Evolutionary conservation across 2,329 filamentous ascomycete species (phyloP).

Genomic region (Fusarium nisikadoi): DNA sequence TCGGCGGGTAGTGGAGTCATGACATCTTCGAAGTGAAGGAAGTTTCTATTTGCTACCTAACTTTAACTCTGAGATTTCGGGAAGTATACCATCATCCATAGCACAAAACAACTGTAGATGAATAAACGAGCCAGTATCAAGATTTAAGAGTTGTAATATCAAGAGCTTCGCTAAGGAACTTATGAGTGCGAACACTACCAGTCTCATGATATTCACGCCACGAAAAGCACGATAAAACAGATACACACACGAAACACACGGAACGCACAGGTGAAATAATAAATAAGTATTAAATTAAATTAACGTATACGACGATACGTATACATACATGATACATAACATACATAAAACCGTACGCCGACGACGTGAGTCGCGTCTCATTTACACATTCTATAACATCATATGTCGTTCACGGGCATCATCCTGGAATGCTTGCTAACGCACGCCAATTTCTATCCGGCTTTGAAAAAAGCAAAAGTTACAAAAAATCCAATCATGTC

Average conservation of each 20-base stretch:
- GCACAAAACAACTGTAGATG: neutral
- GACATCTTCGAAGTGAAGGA: slow-evolving; percentile 31
- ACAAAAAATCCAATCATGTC: slow-evolving; percentile 31
- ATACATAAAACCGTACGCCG: slow-evolving; percentile 42
- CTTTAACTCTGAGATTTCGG: neutral
- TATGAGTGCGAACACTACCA: neutral
- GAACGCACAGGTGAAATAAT: slow-evolving; percentile 22
- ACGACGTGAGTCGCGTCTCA: slow-evolving; percentile 42
- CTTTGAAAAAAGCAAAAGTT: slow-evolving; percentile 39
- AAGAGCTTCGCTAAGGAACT: neutral
- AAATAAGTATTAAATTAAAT: slow-evolving; percentile 39
- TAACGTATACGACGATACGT: slow-evolving; percentile 34
- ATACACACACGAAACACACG: slow-evolving; percentile 16
- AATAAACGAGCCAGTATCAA: neutral
- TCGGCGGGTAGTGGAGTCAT: slow-evolving; percentile 33
- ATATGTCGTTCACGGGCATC: slow-evolving; percentile 42
- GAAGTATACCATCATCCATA: neutral
- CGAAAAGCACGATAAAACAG: neutral
- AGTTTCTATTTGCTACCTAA: neutral
- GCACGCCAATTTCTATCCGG: slow-evolving; percentile 45
- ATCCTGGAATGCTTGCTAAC: slow-evolving; percentile 45
- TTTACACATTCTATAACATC: slow-evolving; percentile 44
- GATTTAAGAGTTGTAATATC: neutral
- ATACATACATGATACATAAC: slow-evolving; percentile 35
- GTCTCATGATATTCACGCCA: slow-evolving; percentile 9